Evolutionary conservation across 305 asterid genomes (phyloP), one percentile per base, ranked within the genome.

Genomic region (Plantago rigida): DNA sequence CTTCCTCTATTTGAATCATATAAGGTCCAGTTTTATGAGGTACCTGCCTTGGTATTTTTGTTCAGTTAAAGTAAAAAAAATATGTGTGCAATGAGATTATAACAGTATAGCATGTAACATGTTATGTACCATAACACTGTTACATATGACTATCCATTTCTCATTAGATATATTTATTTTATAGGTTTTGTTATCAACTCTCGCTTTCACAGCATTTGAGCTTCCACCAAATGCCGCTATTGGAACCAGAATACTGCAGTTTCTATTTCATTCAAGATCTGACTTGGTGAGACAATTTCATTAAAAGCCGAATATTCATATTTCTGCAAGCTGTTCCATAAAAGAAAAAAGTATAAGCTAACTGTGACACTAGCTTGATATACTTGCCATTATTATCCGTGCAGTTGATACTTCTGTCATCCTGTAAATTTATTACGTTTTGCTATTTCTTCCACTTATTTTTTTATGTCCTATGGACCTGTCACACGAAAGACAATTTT

Each of bases 201-300:
- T 92, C 47, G 99, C 99, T 70, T 92, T 92, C 82, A 77, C 97
- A 39, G 92, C 95, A 53, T 92, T 89, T 75, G 99, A 92, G 82
- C 94, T 92, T 70, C 97, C 99, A 60, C 95, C 99, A 52, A 92
- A 92, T 77, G 86, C 74, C 63, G 96, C 97, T 52, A 64, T 89
- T 39, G 99, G 99, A 63, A 92, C 96, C 59, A 80, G 73, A 82
- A 80, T 86, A 78, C 74, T 88, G 84, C 71, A 76, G 84, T 92
- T 89, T 56, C 87, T 92, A 63, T 92, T 92, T 78, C 94, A 86
- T 82, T 89, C 97, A 48, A 89, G 94, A 74, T 71, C 96, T 47
- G 99, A 92, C 82, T 78, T 92, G 91, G 98, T 91, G 68, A 84
- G 92, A 65, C 66, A 39, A 66, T 47, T 56, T 69, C 49, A 46